phyloP scores from a whole-genome alignment of 108 stramenopile species.

The Aurantiochytrium sp. region DNA sequence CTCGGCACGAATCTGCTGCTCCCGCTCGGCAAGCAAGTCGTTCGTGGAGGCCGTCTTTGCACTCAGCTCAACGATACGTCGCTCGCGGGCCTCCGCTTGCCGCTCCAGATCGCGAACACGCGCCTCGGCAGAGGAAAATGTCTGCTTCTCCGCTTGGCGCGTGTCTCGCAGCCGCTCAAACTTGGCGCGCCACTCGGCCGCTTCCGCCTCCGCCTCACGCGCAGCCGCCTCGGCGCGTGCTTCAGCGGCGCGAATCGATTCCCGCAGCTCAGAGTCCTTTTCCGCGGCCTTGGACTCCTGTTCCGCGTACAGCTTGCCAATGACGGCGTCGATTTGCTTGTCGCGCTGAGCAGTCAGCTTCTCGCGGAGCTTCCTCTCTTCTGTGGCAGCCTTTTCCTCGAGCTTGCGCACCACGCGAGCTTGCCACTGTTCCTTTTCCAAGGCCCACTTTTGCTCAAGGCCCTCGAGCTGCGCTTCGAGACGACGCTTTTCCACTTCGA shows the following conservation, averaged over 20 bases:
- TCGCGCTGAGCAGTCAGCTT: background rate
- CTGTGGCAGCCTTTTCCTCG: background rate
- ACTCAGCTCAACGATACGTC: background rate
- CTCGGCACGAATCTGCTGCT: background rate
- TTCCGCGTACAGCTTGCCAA: slow-evolving; percentile 15
- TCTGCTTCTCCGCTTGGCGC: background rate
- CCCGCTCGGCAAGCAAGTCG: background rate
- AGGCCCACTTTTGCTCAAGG: background rate
- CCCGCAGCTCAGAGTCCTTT: background rate
- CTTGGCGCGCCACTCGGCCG: background rate
- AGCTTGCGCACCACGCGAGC: background rate
- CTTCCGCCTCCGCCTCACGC: background rate
- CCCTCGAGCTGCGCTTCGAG: background rate
- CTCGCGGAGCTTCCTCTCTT: background rate
- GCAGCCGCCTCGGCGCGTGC: background rate
- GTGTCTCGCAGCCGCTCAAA: background rate
- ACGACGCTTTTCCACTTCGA: background rate
- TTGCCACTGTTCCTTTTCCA: slow-evolving; percentile 14
- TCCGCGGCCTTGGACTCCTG: background rate
- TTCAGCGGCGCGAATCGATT: background rate
- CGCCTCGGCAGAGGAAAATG: background rate
- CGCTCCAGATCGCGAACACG: background rate
- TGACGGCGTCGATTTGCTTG: background rate
- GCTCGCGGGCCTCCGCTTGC: background rate
- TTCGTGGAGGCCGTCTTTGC: background rate